Base-by-base conservation (phyloP, 208 protist species). In the Naegleria gruberi region DNA sequence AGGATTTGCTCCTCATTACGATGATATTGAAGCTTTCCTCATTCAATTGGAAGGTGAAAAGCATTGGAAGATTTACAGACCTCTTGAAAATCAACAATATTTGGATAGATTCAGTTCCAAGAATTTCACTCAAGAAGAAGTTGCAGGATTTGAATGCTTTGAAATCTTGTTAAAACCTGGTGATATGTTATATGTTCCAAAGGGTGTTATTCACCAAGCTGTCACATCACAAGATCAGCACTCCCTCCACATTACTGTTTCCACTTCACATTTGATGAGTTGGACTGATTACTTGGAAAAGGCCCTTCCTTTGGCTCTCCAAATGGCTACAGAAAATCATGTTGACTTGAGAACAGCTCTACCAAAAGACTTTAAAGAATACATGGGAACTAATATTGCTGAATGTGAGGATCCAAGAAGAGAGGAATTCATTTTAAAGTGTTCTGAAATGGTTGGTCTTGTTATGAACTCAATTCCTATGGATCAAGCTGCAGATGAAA, bases 21-120 rank as follows among this genome's bases (percentile, higher is more conserved):
- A 99, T 91, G 97, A 99, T 91, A 96, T 99, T 0, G 97, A 98
- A 55, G 97, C 96, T 37, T 98, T 98, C 89, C 94, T 99, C n/a
- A 90, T 98, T 45, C 97, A 99, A 92, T 87, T 98, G 0, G 97
- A 98, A 74, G 97, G 95, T 5, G 94, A 93, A 47, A 99, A 99
- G 91, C 87, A 93, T 41, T 99, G 97, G 97, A 93, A 91, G 40
- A 92, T 99, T 40, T 97, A 99, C 91, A 89, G 93, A 42, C 94
- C 96, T 26, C 91, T 87, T 2, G 90, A 94, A 42, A 91, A 93
- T 30, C 94, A 96, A 90, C 81, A 90, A 2, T 43, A 92, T n/a
- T 93, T 97, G n/a, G 92, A 93, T 41, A 93, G 95, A 37, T 91
- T 94, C 89, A 94, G 91, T 40, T 95, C 92, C 90, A 93, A 95